A percentile compares a stretch with the other conserved stretches of the same genome.
Evolutionary conservation across 345 rosid genomes (phyloP).

Genomic region (Punica granatum): DNA sequence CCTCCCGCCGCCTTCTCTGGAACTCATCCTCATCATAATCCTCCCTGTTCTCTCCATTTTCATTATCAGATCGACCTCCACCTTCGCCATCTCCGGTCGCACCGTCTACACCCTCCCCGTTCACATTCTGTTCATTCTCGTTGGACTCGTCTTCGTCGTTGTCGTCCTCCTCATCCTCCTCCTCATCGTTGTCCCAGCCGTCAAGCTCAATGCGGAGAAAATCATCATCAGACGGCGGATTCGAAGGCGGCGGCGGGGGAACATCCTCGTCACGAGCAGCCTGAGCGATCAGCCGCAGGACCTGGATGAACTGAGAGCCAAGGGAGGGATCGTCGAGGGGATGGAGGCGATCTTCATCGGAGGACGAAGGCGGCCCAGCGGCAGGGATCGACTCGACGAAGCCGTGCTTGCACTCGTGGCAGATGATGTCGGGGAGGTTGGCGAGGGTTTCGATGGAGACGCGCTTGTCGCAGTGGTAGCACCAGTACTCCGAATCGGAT

Average conservation of each 20-base stretch:
- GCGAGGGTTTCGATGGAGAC: conserved; percentile 47
- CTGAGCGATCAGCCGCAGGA: conserved; percentile 49
- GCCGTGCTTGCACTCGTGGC: conserved; percentile 68
- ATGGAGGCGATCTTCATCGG: conserved; percentile 37
- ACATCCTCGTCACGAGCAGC: conserved; percentile 43
- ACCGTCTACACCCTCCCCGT: conserved; percentile 11
- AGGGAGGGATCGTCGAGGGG: conserved; percentile 39
- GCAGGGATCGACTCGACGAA: conserved; percentile 57
- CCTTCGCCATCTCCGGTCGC: conserved; percentile 19
- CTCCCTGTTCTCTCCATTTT: conserved; percentile 22
- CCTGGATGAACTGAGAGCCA: conserved; percentile 57
- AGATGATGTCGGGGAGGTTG: conserved; percentile 34
- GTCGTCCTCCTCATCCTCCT: conserved; percentile 32
- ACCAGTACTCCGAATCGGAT: conserved; percentile 42
- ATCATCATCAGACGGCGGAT: conserved; percentile 39
- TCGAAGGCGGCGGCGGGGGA: conserved; percentile 32
- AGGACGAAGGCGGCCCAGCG: conserved; percentile 25
- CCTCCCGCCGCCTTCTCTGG: conserved; percentile 38
- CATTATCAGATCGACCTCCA: conserved; percentile 19
- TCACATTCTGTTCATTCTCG: conserved; percentile 12
- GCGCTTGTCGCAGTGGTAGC: conserved; percentile 65
- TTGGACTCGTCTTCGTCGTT: conserved; percentile 16
- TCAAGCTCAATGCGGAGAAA: conserved; percentile 48
- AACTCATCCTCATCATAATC: conserved; percentile 29
- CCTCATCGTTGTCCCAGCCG: conserved; percentile 50